Conservation (phyloP, 345 rosid genomes). For the Erucastrum elatum region DNA sequence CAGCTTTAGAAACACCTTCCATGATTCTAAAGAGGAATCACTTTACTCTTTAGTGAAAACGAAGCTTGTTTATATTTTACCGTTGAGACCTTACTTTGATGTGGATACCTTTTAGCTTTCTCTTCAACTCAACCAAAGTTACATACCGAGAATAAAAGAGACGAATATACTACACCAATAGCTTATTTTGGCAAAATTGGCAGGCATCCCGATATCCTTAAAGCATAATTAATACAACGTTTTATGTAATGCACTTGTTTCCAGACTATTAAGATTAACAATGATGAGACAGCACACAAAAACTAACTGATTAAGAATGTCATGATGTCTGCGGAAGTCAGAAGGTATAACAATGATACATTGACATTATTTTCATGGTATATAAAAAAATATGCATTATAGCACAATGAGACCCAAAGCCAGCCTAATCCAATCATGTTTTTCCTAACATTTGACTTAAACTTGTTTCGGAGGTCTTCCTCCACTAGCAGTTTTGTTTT, state of each 20-base stretch:
- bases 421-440: slow-evolving; percentile 1
- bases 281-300: slow-evolving; percentile 28
- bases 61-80: slow-evolving; percentile 39
- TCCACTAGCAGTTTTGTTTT: no score
- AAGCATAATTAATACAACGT: slow-evolving; percentile 14
- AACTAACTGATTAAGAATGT: neutral
- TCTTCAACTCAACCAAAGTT: slow-evolving; percentile 5
- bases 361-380: slow-evolving; percentile 6
- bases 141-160: neutral
- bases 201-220: neutral
- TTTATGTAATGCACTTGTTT: neutral
- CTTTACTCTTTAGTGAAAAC: slow-evolving; percentile 40
- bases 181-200: slow-evolving; percentile 7
- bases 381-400: slow-evolving; percentile 2
- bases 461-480: neutral
- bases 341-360: neutral
- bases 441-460: neutral
- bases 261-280: slow-evolving; percentile 7
- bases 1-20: slow-evolving; percentile 3
- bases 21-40: slow-evolving; percentile 9
- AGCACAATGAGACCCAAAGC: slow-evolving; percentile 1
- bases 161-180: slow-evolving; percentile 4
- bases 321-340: slow-evolving; percentile 25
- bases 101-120: slow-evolving; percentile 24
- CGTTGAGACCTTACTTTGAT: slow-evolving; percentile 36